Evolutionary conservation across 345 rosid species (phyloP).

Genomic region (Erodium maritimum): DNA sequence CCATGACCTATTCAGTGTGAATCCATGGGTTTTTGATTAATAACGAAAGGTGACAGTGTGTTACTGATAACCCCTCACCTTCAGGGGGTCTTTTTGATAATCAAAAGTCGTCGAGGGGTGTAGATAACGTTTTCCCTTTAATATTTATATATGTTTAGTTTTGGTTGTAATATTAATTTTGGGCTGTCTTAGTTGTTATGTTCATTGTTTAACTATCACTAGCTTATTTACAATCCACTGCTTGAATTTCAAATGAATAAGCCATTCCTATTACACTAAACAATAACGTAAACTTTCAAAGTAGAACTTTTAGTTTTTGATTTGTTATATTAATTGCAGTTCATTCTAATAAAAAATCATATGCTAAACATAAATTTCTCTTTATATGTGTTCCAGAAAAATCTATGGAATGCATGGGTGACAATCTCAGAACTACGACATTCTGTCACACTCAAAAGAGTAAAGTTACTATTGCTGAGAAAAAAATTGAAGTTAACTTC

Average conservation of each 20-base stretch:
- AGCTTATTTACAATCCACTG: not conserved
- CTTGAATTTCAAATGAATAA: too few relatives aligned
- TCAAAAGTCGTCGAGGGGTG: too few relatives aligned
- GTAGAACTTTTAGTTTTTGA: not conserved
- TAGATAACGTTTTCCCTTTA: too few relatives aligned
- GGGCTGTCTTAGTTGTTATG: not conserved
- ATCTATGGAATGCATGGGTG: conserved; percentile 78
- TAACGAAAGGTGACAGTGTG: too few relatives aligned
- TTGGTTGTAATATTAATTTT: conserved; percentile 4
- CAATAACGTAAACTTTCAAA: too few relatives aligned
- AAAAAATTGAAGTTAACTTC: conserved; percentile 74
- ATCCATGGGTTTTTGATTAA: too few relatives aligned
- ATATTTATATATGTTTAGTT: not conserved
- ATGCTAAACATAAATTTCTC: too few relatives aligned
- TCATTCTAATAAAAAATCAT: too few relatives aligned
- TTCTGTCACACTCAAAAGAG: conserved; percentile 65
- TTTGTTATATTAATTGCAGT: conserved; percentile 5
- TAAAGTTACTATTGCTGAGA: conserved; percentile 59
- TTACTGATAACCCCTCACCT: too few relatives aligned
- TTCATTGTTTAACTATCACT: not conserved
- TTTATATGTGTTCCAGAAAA: conserved; percentile 38
- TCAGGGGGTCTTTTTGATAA: too few relatives aligned
- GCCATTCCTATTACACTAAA: not conserved
- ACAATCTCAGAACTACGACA: conserved; percentile 62
- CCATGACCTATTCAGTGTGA: too few relatives aligned